Evolutionary conservation across 148 eudicot genomes (phyloP).

Genomic region (Persicaria tinctoria): DNA sequence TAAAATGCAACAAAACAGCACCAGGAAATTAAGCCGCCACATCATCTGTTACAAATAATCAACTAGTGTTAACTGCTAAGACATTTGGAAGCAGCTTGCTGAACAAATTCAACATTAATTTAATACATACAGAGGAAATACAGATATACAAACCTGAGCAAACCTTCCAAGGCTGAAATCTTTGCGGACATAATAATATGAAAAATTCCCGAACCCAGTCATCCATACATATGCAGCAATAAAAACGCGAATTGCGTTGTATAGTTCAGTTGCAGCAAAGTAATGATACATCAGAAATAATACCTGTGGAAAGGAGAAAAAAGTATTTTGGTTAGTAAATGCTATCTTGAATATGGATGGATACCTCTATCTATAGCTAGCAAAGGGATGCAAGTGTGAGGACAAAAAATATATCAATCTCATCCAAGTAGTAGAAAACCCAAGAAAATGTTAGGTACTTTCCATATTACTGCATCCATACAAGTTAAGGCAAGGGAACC

Average conservation of each 20-base stretch:
- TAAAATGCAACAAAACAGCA: conserved; percentile 64
- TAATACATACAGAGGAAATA: conserved; percentile 3
- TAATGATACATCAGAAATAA: conserved; percentile 90
- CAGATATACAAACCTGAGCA: conserved; percentile 55
- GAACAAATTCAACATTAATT: not conserved
- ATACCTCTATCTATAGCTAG: not conserved
- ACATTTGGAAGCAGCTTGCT: conserved; percentile 16
- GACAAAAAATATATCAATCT: not conserved
- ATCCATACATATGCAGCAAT: conserved; percentile 97
- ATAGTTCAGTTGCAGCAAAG: conserved; percentile 87
- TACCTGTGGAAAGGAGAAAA: conserved; percentile 36
- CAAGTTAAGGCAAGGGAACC: not conserved
- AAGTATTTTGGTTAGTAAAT: not conserved
- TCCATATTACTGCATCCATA: not conserved
- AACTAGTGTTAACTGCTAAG: not conserved
- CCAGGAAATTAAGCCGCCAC: conserved; percentile 99
- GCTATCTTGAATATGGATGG: not conserved
- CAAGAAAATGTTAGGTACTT: not conserved
- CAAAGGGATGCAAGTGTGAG: not conserved
- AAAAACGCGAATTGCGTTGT: conserved; percentile 86
- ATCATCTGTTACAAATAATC: conserved; percentile 61
- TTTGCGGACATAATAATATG: conserved; percentile 85
- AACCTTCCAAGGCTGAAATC: conserved; percentile 92
- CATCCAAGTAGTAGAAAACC: not conserved
- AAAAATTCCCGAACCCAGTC: conserved; percentile 99